Conservation (phyloP, 345 rosid species). For the Citrus reticulata region DNA sequence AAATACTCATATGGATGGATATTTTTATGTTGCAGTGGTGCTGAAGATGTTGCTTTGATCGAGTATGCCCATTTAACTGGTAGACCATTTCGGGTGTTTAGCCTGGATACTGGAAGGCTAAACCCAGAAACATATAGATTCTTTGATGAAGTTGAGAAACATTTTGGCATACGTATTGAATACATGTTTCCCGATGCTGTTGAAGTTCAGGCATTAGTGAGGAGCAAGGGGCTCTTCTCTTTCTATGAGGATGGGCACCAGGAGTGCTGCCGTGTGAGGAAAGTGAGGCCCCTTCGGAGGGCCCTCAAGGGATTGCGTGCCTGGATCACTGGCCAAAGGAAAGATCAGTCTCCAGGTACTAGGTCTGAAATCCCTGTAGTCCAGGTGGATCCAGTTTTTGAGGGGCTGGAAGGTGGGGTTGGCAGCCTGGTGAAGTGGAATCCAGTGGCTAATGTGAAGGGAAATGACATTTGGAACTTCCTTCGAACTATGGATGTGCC, state of each 20-base stretch:
- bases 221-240: slow-evolving; percentile 89
- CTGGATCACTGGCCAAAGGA: slow-evolving; percentile 97
- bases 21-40: slow-evolving; percentile 59
- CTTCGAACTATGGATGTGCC: slow-evolving; percentile 87
- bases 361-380: slow-evolving; percentile 85
- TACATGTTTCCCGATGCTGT: slow-evolving; percentile 96
- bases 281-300: slow-evolving; percentile 89
- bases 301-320: slow-evolving; percentile 88
- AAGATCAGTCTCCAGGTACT: slow-evolving; percentile 92
- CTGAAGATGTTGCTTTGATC: slow-evolving; percentile 93
- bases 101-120: slow-evolving; percentile 88
- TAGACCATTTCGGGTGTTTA: slow-evolving; percentile 80
- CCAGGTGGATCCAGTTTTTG: slow-evolving; percentile 88
- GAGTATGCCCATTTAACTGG: slow-evolving; percentile 91
- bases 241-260: slow-evolving; percentile 97
- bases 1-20: neutral
- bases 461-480: slow-evolving; percentile 74
- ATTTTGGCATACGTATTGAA: slow-evolving; percentile 71
- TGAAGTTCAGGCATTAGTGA: slow-evolving; percentile 86
- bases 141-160: slow-evolving; percentile 75
- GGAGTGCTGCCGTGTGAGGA: slow-evolving; percentile 96
- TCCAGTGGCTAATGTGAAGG: slow-evolving; percentile 80
- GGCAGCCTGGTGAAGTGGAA: slow-evolving; percentile 98
- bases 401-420: slow-evolving; percentile 79
- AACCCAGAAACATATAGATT: slow-evolving; percentile 79